Evolutionary conservation across 306 rosid genomes (phyloP).

Genomic region (Alnus glutinosa): DNA sequence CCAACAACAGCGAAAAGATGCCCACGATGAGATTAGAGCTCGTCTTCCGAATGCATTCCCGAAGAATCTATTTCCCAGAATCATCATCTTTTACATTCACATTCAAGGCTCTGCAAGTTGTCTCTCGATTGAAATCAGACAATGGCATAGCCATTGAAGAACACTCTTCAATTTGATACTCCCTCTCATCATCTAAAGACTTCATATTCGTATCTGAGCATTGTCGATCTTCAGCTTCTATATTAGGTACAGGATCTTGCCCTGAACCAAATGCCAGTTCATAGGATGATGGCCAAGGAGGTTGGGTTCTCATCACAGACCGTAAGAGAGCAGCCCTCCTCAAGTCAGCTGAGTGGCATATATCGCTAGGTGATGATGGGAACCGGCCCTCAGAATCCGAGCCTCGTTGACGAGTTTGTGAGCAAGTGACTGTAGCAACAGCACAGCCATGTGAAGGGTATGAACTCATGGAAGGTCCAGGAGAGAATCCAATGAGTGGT

Average conservation of each 20-base stretch:
- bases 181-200: conserved; percentile 73
- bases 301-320: conserved; percentile 94
- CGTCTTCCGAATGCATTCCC: background rate
- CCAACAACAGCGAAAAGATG: conserved; percentile 12
- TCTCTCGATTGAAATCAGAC: conserved; percentile 52
- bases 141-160: conserved; percentile 48
- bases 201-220: conserved; percentile 53
- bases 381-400: conserved; percentile 96
- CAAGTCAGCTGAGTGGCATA: conserved; percentile 95
- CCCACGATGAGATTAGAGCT: background rate
- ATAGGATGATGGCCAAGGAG: conserved; percentile 52
- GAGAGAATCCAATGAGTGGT: conserved; percentile 42
- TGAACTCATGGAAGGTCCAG: conserved; percentile 57
- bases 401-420: conserved; percentile 87
- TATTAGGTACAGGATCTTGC: conserved; percentile 59
- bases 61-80: conserved; percentile 44
- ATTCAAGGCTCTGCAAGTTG: conserved; percentile 52
- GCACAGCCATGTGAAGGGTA: conserved; percentile 53
- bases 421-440: conserved; percentile 36
- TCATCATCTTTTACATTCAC: conserved; percentile 51
- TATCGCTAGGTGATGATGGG: conserved; percentile 97
- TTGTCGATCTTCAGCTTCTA: conserved; percentile 68
- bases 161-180: conserved; percentile 66
- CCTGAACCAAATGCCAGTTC: conserved; percentile 65
- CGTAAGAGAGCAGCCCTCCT: conserved; percentile 97